Evolutionary conservation across 2,329 filamentous ascomycete genomes (phyloP), one percentile per base, ranked within the genome.

Genomic region (Thielaviopsis musarum): DNA sequence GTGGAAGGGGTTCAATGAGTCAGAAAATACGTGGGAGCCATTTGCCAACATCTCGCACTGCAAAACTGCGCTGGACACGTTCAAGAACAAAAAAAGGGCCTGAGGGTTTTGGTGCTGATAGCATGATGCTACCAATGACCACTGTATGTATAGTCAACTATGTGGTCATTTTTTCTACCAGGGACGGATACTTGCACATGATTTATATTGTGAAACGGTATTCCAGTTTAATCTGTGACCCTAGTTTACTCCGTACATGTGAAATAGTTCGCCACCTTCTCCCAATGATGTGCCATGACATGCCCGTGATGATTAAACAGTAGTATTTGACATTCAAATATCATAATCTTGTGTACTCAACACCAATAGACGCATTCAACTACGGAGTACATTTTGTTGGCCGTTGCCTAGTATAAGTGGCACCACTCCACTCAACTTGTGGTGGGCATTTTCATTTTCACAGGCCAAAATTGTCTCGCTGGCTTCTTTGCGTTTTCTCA

Each of bases 21-120:
- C 69, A 22, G 65, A 76, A 0, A 79, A 75, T 61, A 80, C 77
- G 0, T 82, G 79, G 79, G 78, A 80, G 68, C 76, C 76, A 1
- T 73, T 70, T 65, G 65, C 60, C 21, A 74, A 79, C 60, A 64
- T 81, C n/a, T 58, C 58, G 0, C 70, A 74, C 1, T 77, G 76
- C 59, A 61, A 62, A 9, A 63, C 64, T 2, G 63, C 73, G 0
- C 63, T 78, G 34, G 64, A 65, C 10, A 66, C 64, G 1, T 76
- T 71, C 58, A 71, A 76, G 61, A 64, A 62, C 19, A 34, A 34
- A 30, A 26, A 45, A 55, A 21, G 21, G 28, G 45, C 21, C 3
- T n/a, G 2, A 38, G 22, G 10, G 30, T 21, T 22, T 22, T 45
- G 17, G 28, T 22, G 9, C 3, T n/a, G 38, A n/a, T 1, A 17